Percentiles rank a stretch among this genome's conserved stretches.
Conservation (phyloP, 129 eudicot genomes). For the Cynara cardunculus region DNA sequence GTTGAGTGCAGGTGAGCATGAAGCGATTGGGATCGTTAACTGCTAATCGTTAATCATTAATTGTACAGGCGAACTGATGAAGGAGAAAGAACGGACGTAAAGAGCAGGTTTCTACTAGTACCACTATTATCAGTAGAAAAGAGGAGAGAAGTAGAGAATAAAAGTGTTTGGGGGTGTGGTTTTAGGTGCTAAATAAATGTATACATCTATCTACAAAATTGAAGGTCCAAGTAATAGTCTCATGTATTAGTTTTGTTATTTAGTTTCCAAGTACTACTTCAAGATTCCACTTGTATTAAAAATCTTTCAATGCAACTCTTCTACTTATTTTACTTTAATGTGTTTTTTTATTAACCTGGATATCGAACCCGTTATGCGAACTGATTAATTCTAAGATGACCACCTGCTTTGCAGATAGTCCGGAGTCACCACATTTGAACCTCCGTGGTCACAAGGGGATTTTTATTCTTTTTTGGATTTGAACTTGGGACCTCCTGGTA, state of each 20-base stretch:
- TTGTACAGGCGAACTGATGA: slow-evolving; percentile 26
- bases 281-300: slow-evolving; percentile 18
- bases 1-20: background rate
- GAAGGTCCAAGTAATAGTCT: background rate
- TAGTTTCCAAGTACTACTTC: slow-evolving; percentile 5
- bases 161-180: slow-evolving; percentile 6
- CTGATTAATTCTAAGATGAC: too few species aligned
- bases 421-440: too few species aligned
- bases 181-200: slow-evolving; percentile 26
- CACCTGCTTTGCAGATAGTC: too few species aligned
- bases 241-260: slow-evolving; percentile 22
- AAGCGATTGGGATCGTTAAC: background rate
- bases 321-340: background rate
- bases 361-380: too few species aligned
- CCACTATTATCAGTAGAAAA: background rate
- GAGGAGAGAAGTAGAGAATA: slow-evolving; percentile 14
- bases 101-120: slow-evolving; percentile 6
- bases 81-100: slow-evolving; percentile 23
- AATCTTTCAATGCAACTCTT: slow-evolving; percentile 18
- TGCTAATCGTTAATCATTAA: background rate
- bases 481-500: too few species aligned
- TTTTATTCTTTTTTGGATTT: too few species aligned
- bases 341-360: too few species aligned
- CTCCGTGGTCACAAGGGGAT: too few species aligned
- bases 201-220: background rate